Evolutionary conservation across 1,284 basidiomycete species (phyloP).

Genomic region (Cutaneotrichosporon mucoides): DNA sequence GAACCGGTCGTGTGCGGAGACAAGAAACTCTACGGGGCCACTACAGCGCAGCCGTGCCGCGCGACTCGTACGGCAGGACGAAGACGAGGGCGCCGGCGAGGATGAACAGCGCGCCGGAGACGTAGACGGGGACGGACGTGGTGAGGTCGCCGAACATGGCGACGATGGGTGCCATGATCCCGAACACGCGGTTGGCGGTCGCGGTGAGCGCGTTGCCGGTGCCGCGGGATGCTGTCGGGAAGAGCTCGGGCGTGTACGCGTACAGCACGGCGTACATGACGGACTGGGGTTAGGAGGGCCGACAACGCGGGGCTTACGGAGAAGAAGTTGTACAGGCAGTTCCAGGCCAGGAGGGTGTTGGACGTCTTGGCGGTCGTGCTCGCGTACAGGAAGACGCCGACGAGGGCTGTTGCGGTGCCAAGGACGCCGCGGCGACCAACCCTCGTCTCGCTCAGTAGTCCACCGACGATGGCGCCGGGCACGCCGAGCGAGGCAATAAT

Average conservation of each 20-base stretch:
- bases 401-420: conserved; percentile 54
- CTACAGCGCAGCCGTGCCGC: conserved; percentile 55
- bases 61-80: conserved; percentile 66
- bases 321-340: conserved; percentile 57
- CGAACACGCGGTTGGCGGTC: conserved; percentile 58
- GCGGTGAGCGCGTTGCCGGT: conserved; percentile 62
- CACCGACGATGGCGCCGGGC: conserved; percentile 60
- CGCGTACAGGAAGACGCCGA: conserved; percentile 60
- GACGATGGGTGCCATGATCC: conserved; percentile 45
- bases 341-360: conserved; percentile 56
- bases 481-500: conserved; percentile 53
- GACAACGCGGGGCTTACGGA: conserved; percentile 3
- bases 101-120: conserved; percentile 63
- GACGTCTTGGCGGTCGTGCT: conserved; percentile 59
- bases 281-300: conserved; percentile 10
- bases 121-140: conserved; percentile 66
- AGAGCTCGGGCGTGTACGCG: conserved; percentile 60
- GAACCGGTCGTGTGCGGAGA: too few relatives aligned
- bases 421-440: conserved; percentile 57
- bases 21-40: too few relatives aligned
- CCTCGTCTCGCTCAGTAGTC: conserved; percentile 56
- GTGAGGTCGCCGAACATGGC: conserved; percentile 27
- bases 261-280: conserved; percentile 42
- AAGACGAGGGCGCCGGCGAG: conserved; percentile 60
- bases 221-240: conserved; percentile 62